Evolutionary conservation across 1,139 yeast species (phyloP).

Genomic region (Geotrichum bryndzae): DNA sequence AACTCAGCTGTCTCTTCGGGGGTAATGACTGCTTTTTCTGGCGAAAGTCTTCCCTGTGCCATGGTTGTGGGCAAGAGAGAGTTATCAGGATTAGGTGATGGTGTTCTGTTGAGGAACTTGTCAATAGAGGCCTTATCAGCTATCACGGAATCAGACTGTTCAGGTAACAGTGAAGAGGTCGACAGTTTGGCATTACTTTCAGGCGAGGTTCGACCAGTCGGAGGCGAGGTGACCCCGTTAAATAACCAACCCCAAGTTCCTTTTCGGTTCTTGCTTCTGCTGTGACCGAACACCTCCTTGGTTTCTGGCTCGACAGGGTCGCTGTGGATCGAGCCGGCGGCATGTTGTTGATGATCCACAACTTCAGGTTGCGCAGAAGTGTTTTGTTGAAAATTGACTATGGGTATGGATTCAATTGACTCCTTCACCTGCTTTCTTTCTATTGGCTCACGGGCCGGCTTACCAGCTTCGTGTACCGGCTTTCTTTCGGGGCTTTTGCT

Average conservation of each 20-base stretch:
- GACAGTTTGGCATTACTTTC: not conserved
- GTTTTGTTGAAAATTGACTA: not conserved
- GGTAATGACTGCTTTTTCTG: constrained; percentile 12
- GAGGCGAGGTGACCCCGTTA: constrained; percentile 9
- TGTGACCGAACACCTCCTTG: not conserved
- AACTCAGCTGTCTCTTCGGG: constrained; percentile 6
- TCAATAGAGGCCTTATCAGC: constrained; percentile 15
- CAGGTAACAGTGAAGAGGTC: not conserved
- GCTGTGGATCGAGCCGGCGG: not conserved
- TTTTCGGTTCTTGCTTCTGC: constrained; percentile 18
- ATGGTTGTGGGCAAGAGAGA: not conserved
- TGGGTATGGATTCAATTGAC: not conserved
- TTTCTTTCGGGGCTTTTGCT: not conserved
- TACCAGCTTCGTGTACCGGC: not conserved
- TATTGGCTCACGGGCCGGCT: not conserved
- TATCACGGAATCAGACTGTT: not conserved
- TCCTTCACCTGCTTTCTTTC: not conserved
- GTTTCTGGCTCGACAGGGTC: not conserved
- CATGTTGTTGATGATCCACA: not conserved
- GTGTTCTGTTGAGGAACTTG: constrained; percentile 12
- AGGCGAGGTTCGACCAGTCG: not conserved
- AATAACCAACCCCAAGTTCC: constrained; percentile 29
- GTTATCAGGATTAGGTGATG: not conserved
- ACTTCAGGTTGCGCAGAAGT: not conserved
- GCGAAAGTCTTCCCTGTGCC: not conserved